Evolutionary conservation across 1,284 basidiomycete genomes (phyloP).

Genomic region (Bjerkandera adusta): DNA sequence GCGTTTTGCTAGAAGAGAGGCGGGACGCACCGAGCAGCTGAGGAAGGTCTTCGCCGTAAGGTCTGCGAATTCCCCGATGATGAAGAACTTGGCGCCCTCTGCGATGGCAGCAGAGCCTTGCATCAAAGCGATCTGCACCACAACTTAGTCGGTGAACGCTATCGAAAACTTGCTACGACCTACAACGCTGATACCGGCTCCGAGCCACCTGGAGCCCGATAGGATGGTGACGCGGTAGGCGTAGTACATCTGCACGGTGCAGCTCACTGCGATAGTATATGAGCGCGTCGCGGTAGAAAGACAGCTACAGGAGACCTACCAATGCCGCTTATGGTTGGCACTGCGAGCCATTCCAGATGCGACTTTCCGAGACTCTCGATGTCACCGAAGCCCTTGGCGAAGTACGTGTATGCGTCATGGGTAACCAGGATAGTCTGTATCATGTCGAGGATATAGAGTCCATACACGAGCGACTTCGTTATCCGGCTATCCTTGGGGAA

Average conservation of each 20-base stretch:
- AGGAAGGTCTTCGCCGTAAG: neutral
- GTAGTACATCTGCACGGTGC: slow-evolving; percentile 1
- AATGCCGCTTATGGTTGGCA: slow-evolving; percentile 24
- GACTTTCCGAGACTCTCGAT: slow-evolving; percentile 21
- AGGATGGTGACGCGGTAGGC: neutral
- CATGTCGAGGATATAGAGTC: slow-evolving; percentile 18
- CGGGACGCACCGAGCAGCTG: neutral
- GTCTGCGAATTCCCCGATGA: slow-evolving; percentile 1
- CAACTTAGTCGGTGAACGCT: neutral
- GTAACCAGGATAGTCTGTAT: slow-evolving; percentile 26
- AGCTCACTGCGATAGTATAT: slow-evolving; percentile 1
- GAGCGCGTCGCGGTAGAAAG: neutral
- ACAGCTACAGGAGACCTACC: slow-evolving; percentile 17
- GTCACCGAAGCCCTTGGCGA: slow-evolving; percentile 26
- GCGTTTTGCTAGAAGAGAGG: neutral
- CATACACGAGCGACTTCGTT: slow-evolving; percentile 12
- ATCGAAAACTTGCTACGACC: neutral
- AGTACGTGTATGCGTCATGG: slow-evolving; percentile 25
- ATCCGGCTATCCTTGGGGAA: slow-evolving; percentile 15
- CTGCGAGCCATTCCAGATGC: slow-evolving; percentile 25
- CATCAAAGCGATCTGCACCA: neutral
- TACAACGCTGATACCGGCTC: neutral
- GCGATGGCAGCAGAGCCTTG: neutral
- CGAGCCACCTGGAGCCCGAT: neutral
- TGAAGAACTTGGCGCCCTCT: neutral